Conservation (phyloP, 2,329 filamentous ascomycete genomes). For the Cordyceps farinosa region DNA sequence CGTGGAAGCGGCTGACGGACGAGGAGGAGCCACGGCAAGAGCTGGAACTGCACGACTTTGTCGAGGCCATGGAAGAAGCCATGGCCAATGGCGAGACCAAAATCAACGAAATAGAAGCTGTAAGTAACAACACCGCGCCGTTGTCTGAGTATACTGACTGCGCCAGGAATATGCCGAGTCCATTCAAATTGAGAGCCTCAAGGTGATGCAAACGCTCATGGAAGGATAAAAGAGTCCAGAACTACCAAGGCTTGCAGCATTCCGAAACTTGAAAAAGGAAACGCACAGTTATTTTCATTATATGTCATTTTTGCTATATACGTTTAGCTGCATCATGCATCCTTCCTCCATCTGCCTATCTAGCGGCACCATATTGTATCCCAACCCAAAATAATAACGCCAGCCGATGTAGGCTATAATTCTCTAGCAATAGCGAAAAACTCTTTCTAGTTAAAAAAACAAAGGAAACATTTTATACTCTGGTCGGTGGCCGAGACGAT, state of each 20-base stretch:
- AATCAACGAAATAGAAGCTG: conserved; percentile 29
- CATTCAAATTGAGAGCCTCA: conserved; percentile 26
- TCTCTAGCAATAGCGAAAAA: conserved; percentile 11
- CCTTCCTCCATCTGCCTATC: background rate
- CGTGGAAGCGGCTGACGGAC: conserved; percentile 9
- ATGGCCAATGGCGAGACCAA: conserved; percentile 24
- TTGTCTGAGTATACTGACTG: background rate
- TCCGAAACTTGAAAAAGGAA: too few species aligned
- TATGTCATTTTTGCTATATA: conserved; percentile 15
- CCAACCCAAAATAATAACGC: conserved; percentile 14
- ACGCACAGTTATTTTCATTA: background rate
- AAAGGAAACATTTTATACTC: background rate
- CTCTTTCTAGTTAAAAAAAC: conserved; percentile 4
- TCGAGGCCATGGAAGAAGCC: background rate
- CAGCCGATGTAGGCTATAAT: conserved; percentile 16
- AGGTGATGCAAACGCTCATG: conserved; percentile 18
- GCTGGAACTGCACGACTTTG: background rate
- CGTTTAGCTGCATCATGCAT: conserved; percentile 10
- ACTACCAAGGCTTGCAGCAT: too few species aligned
- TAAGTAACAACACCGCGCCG: conserved; percentile 9
- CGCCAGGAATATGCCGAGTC: conserved; percentile 28
- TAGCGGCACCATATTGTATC: conserved; percentile 9
- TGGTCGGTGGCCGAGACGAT: conserved; percentile 10
- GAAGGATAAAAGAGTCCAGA: background rate
- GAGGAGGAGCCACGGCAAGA: background rate